These are phyloP conservation scores for Musa schizocarpa DNA, from an alignment of 176 grass and related monocot species.

Conservation along the genomic window DNA sequence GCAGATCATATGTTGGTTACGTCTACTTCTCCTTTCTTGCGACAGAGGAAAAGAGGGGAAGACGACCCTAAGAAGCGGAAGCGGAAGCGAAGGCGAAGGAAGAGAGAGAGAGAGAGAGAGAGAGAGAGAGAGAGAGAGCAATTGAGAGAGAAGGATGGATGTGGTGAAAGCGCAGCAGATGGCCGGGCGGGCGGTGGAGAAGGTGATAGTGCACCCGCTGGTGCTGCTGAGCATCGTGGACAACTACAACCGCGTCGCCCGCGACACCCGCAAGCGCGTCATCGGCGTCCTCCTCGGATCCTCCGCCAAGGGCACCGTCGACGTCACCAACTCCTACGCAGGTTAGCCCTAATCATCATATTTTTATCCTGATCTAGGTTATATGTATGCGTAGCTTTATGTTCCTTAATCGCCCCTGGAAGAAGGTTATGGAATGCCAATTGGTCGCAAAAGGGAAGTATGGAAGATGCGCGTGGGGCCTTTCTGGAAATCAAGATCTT, in stretches of 20 bases:
- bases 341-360: conserved; percentile 23
- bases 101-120: conserved; percentile 13
- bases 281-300: conserved; percentile 82
- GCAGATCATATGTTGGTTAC: too few species aligned
- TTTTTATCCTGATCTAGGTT: neutral
- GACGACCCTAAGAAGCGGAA: neutral
- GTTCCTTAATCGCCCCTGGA: too few species aligned
- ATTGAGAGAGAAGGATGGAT: conserved; percentile 37
- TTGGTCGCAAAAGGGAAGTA: too few species aligned
- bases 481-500: too few species aligned
- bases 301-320: conserved; percentile 61
- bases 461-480: too few species aligned
- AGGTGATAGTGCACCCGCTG: conserved; percentile 82
- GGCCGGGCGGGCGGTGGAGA: conserved; percentile 67
- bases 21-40: too few species aligned
- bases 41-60: too few species aligned
- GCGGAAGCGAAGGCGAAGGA: conserved; percentile 2
- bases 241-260: conserved; percentile 98
- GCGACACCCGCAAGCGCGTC: conserved; percentile 79
- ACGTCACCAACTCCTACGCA: conserved; percentile 97
- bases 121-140: neutral
- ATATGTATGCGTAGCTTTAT: neutral
- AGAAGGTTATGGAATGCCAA: neutral
- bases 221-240: conserved; percentile 98
- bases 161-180: conserved; percentile 90